These are phyloP conservation scores for Zygosaccharomyces gambellarensis DNA, from an alignment of 805 yeast genomes.

Conservation along the genomic window DNA sequence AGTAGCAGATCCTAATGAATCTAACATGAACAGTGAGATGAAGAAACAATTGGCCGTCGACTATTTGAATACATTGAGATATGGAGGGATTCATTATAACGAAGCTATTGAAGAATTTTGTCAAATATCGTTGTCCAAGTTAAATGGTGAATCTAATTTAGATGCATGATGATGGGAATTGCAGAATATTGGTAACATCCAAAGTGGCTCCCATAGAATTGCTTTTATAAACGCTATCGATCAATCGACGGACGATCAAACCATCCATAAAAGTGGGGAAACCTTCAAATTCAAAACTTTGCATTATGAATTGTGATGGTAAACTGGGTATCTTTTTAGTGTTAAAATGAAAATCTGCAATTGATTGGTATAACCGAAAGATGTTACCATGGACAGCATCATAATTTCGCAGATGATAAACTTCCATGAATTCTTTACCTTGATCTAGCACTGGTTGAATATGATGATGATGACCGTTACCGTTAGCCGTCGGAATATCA, in stretches of 20 bases:
- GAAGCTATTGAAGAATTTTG: conserved; percentile 63
- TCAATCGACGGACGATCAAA: conserved; percentile 22
- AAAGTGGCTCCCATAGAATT: conserved; percentile 21
- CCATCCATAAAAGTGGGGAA: conserved; percentile 32
- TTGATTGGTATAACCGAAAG: conserved; percentile 30
- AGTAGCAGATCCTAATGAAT: conserved; percentile 14
- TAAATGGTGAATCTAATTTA: neutral
- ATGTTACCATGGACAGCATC: conserved; percentile 32
- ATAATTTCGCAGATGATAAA: conserved; percentile 31
- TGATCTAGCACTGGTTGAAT: conserved; percentile 12
- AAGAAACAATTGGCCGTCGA: conserved; percentile 51
- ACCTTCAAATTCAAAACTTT: conserved; percentile 30
- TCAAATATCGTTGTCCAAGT: conserved; percentile 14
- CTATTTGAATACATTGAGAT: conserved; percentile 52
- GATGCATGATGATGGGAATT: neutral
- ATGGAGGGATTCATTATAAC: conserved; percentile 58
- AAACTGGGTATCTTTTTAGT: conserved; percentile 21
- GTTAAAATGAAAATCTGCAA: conserved; percentile 31
- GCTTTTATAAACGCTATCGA: conserved; percentile 28
- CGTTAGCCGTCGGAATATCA: conserved; percentile 12
- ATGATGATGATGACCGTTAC: conserved; percentile 6
- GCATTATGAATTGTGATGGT: conserved; percentile 25
- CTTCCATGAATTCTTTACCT: conserved; percentile 30
- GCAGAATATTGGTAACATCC: conserved; percentile 11
- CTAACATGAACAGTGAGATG: conserved; percentile 30